Percentiles rank a stretch among this genome's conserved stretches.
Conservation (phyloP, 768 basidiomycete genomes). For the Gloeopeniophorella convolvens region DNA sequence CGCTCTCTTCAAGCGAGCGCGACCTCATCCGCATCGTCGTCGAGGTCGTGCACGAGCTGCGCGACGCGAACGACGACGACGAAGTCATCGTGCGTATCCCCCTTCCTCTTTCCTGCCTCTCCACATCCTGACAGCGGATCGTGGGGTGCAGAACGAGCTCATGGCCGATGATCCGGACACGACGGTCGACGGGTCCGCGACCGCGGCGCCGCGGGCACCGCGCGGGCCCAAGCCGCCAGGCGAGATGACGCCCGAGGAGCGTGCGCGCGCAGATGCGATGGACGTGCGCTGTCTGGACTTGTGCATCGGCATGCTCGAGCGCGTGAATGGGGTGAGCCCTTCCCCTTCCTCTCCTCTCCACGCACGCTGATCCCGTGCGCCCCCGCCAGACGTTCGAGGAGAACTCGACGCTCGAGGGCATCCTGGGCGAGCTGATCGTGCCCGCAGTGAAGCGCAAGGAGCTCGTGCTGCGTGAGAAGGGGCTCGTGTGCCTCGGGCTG, state of each 20-base stretch:
- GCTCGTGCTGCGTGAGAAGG: conserved; percentile 70
- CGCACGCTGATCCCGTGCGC: background rate
- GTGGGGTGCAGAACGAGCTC: conserved; percentile 22
- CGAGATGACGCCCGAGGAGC: conserved; percentile 55
- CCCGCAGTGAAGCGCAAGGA: conserved; percentile 90
- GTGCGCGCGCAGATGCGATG: conserved; percentile 48
- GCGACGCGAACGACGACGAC: conserved; percentile 46
- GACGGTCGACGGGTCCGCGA: conserved; percentile 28
- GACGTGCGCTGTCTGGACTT: conserved; percentile 72
- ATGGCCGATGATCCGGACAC: conserved; percentile 30
- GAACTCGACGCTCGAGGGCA: conserved; percentile 63
- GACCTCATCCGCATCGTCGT: conserved; percentile 87
- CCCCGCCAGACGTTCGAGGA: conserved; percentile 47
- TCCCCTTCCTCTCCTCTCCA: conserved; percentile 6
- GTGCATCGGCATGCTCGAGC: conserved; percentile 79
- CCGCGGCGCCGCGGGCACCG: conserved; percentile 17
- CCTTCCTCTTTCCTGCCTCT: background rate
- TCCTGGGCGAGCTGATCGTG: conserved; percentile 76
- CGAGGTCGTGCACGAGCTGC: conserved; percentile 77
- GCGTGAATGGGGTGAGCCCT: conserved; percentile 73
- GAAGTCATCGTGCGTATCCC: conserved; percentile 20
- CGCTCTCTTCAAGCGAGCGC: conserved; percentile 64
- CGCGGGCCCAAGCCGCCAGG: conserved; percentile 29
- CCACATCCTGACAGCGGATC: background rate
- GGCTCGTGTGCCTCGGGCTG: conserved; percentile 71